phyloP scores from a whole-genome alignment of 2,329 filamentous ascomycete species.

The Cordyceps javanica region DNA sequence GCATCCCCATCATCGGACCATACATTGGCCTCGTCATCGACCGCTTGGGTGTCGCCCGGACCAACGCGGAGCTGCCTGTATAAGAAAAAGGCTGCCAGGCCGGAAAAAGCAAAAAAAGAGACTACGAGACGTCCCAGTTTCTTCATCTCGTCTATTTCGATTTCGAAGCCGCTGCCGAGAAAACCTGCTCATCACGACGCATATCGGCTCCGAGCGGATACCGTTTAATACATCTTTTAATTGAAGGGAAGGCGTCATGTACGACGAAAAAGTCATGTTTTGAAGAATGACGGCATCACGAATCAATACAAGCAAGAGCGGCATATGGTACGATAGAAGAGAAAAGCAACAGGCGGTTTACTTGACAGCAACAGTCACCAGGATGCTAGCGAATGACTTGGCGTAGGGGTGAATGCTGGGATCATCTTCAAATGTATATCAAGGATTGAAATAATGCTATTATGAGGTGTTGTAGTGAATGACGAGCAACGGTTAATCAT shows the following conservation, averaged over 20 bases:
- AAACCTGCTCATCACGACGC: not conserved
- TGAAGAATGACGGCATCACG: not conserved
- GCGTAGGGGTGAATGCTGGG: not conserved
- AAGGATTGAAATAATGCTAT: not conserved
- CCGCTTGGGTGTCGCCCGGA: conserved; percentile 59
- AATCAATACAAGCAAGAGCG: not conserved
- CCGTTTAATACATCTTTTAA: not conserved
- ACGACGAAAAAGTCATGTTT: not conserved
- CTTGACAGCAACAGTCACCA: not conserved
- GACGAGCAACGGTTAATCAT: not conserved
- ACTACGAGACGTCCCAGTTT: not conserved
- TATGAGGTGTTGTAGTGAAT: not conserved
- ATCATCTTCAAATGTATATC: not conserved
- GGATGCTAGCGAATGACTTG: not conserved
- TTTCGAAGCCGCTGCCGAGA: not conserved
- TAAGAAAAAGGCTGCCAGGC: conserved; percentile 34
- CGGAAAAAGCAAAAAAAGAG: not conserved
- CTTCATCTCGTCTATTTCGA: not conserved
- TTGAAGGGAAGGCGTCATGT: not conserved
- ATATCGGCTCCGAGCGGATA: not conserved
- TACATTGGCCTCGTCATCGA: conserved; percentile 74
- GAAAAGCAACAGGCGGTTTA: not conserved
- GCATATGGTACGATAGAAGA: too few species aligned
- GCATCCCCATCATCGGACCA: conserved; percentile 77
- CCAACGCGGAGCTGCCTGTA: conserved; percentile 73